Percentiles rank a stretch among this genome's conserved stretches.
Evolutionary conservation across 1,284 basidiomycete genomes (phyloP).

Genomic region (Vanrija humicola): DNA sequence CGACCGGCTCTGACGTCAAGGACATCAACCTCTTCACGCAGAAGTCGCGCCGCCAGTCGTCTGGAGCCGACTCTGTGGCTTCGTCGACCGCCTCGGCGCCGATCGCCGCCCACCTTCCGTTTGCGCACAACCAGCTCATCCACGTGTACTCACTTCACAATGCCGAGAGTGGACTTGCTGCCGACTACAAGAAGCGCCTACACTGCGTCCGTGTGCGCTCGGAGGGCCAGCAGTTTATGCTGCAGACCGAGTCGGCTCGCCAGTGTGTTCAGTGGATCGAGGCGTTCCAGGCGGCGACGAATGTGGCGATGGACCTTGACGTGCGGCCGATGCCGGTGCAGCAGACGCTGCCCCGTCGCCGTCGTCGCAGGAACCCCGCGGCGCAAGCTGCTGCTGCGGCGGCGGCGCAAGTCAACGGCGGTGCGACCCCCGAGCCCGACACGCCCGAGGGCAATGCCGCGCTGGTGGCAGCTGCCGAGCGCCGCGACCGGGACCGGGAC

Average conservation of each 20-base stretch:
- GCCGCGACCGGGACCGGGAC: slow-evolving; percentile 32
- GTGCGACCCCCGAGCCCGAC: slow-evolving; percentile 13
- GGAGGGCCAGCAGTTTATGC: slow-evolving; percentile 93
- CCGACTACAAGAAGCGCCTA: slow-evolving; percentile 89
- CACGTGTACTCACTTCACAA: slow-evolving; percentile 77
- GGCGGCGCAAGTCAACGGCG: background rate
- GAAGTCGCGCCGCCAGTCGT: slow-evolving; percentile 2
- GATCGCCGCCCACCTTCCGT: slow-evolving; percentile 42
- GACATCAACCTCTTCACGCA: slow-evolving; percentile 37
- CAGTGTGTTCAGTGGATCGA: slow-evolving; percentile 95
- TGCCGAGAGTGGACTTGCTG: slow-evolving; percentile 88
- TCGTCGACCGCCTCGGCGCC: slow-evolving; percentile 15
- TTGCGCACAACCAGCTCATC: slow-evolving; percentile 49
- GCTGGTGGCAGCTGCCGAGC: slow-evolving; percentile 36
- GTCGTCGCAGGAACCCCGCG: slow-evolving; percentile 41
- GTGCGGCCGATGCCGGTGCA: slow-evolving; percentile 81
- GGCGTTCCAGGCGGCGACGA: slow-evolving; percentile 89
- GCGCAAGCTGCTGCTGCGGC: slow-evolving; percentile 6
- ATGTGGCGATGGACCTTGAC: slow-evolving; percentile 87
- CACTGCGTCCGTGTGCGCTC: slow-evolving; percentile 91
- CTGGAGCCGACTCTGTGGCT: slow-evolving; percentile 5
- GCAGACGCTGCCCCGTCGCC: slow-evolving; percentile 52
- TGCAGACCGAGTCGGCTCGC: slow-evolving; percentile 81
- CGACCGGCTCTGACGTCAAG: slow-evolving; percentile 24
- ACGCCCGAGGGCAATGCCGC: slow-evolving; percentile 39